These are phyloP conservation scores for Brassica incana DNA, from an alignment of 345 rosid genomes.

Conservation along the genomic window DNA sequence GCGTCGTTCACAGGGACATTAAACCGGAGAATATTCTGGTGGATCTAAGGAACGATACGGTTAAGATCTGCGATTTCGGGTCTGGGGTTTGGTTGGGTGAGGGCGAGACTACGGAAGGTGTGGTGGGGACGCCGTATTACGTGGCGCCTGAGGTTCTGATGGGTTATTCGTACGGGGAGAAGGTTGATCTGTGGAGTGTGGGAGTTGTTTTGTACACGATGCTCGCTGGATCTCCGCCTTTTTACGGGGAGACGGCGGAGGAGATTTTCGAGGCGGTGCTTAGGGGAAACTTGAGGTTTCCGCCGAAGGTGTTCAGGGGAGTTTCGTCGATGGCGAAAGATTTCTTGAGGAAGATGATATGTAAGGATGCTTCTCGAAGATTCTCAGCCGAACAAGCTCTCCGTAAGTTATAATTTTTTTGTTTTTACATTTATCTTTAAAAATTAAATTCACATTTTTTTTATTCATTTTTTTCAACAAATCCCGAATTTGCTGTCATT, in stretches of 20 bases:
- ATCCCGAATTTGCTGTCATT: background rate
- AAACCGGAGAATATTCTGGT: conserved; percentile 78
- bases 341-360: conserved; percentile 70
- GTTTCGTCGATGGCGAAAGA: conserved; percentile 65
- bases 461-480: background rate
- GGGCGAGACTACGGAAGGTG: conserved; percentile 44
- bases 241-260: conserved; percentile 61
- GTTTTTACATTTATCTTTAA: background rate
- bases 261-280: conserved; percentile 70
- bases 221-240: conserved; percentile 77
- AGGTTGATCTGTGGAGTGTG: conserved; percentile 79
- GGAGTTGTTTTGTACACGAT: conserved; percentile 73
- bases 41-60: conserved; percentile 39
- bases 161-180: conserved; percentile 60
- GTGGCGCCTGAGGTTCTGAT: conserved; percentile 83
- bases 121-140: conserved; percentile 86
- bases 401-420: conserved; percentile 44
- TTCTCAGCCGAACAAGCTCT: conserved; percentile 77
- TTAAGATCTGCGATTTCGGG: conserved; percentile 75
- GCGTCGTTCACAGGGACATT: conserved; percentile 75
- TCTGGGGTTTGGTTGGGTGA: conserved; percentile 51
- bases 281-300: conserved; percentile 71
- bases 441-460: background rate
- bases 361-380: conserved; percentile 65
- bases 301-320: conserved; percentile 44